These are phyloP conservation scores for Moesziomyces antarcticus DNA, from an alignment of 1,284 basidiomycete species.

Conservation along the genomic window DNA sequence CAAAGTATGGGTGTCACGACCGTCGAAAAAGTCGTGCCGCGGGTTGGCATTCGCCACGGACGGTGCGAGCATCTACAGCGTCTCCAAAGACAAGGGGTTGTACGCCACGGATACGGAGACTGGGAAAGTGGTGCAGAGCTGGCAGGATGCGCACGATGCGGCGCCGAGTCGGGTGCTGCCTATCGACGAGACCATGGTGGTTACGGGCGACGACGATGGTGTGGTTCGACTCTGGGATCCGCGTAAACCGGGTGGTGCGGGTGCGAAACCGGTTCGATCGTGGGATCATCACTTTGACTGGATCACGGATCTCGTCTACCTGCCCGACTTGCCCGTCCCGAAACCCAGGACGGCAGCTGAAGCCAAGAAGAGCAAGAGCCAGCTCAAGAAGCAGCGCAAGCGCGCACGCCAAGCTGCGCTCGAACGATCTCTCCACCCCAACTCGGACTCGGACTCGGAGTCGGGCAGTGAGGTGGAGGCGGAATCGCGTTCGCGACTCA, in stretches of 20 bases:
- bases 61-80: slow-evolving; percentile 73
- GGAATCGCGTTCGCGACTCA: slow-evolving; percentile 39
- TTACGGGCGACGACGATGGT: slow-evolving; percentile 92
- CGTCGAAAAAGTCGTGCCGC: slow-evolving; percentile 57
- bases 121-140: slow-evolving; percentile 75
- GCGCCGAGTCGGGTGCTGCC: slow-evolving; percentile 74
- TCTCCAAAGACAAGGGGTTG: slow-evolving; percentile 84
- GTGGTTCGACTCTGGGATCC: slow-evolving; percentile 94
- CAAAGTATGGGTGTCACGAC: slow-evolving; percentile 51
- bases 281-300: slow-evolving; percentile 94
- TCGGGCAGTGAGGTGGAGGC: slow-evolving; percentile 3
- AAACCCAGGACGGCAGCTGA: slow-evolving; percentile 14
- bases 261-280: slow-evolving; percentile 70
- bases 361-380: slow-evolving; percentile 29
- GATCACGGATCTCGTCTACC: slow-evolving; percentile 90
- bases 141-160: slow-evolving; percentile 80
- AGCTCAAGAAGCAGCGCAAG: slow-evolving; percentile 26
- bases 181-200: slow-evolving; percentile 79
- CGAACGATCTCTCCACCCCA: too few relatives aligned
- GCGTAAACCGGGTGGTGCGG: slow-evolving; percentile 70
- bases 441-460: not conserved
- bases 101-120: slow-evolving; percentile 71
- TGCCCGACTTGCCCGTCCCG: slow-evolving; percentile 43
- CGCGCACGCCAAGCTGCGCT: slow-evolving; percentile 4
- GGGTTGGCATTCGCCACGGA: slow-evolving; percentile 42